Evolutionary conservation across 306 rosid species (phyloP).

Genomic region (Lathyrus oleraceus): DNA sequence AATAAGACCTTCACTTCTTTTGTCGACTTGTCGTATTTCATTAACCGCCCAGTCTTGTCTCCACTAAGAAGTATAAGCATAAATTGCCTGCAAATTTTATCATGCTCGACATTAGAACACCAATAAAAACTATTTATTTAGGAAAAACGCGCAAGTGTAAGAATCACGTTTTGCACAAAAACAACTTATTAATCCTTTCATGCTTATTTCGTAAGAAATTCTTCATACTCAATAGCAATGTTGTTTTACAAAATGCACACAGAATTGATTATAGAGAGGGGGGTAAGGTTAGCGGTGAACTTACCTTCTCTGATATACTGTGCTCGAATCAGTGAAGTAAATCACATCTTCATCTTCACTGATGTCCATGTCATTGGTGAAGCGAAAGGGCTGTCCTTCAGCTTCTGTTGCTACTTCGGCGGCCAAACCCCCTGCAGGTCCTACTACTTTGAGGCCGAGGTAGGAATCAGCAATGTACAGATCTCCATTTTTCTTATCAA

Average conservation of each 20-base stretch:
- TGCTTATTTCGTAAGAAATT: background rate
- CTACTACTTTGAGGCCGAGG: conserved; percentile 81
- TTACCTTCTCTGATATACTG: conserved; percentile 73
- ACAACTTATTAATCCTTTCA: background rate
- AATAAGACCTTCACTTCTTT: conserved; percentile 68
- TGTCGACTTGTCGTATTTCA: conserved; percentile 61
- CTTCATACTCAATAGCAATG: background rate
- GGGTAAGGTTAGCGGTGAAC: background rate
- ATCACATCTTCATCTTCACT: conserved; percentile 66
- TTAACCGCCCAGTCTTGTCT: conserved; percentile 76
- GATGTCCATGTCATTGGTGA: conserved; percentile 85
- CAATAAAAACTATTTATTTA: conserved; percentile 18
- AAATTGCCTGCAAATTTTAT: conserved; percentile 60
- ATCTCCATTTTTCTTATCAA: conserved; percentile 76
- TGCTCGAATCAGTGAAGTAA: conserved; percentile 84
- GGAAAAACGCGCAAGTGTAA: background rate
- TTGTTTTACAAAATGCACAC: conserved; percentile 15
- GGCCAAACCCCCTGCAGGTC: conserved; percentile 84
- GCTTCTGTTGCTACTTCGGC: conserved; percentile 60
- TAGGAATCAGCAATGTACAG: conserved; percentile 91
- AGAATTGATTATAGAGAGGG: background rate
- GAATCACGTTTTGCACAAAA: background rate
- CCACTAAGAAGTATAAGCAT: conserved; percentile 58
- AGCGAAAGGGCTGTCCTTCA: conserved; percentile 69
- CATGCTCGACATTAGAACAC: background rate